Base-by-base conservation (phyloP, 164 flowering plant species). In the Aristolochia contorta region DNA sequence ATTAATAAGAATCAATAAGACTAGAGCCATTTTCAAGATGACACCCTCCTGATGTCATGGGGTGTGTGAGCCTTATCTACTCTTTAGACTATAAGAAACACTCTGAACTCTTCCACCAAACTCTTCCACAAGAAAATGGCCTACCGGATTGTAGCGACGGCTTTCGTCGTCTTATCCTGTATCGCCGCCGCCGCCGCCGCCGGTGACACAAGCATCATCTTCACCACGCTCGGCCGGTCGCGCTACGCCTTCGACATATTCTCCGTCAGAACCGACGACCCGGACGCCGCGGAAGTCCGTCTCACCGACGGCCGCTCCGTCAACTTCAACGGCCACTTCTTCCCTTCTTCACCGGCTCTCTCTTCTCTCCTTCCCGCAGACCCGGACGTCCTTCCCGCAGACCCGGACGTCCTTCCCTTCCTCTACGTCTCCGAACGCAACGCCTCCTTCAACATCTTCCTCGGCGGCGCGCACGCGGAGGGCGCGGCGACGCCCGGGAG, bases 271-370 rank as follows among this genome's bases (percentile, higher is more conserved):
- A 27, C 59, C 22, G 27, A 30, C 15, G 14, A 16, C 23, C 53
- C 47, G n/a, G n/a, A 27, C 2, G 30, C 14, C 30, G 8, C 45
- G 24, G 96, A 91, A 58, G 59, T 74, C 56, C 79, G 41, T 12
- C 52, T 84, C 64, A 91, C 97, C 37, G 91, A 88, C 32, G 85
- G 83, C 23, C 6, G 57, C 1, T 78, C 91, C 60, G 82, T 91
- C 51, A 91, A 91, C 67, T 86, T 66, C 76, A 88, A 91, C 71
- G 97, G 97, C 58, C 71, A 75, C 58, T 91, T 91, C 73, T 82
- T 82, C 21, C 43, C 77, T 2, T 46, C 61, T 3, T 66, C 79
- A 20, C 45, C 69, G 5, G 53, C 72, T 53, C 72, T 50, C 67
- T 7, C 60, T 37, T 21, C 32, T 56, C 75, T 52, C 72, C 25